These are phyloP conservation scores for Grosmannia serpens DNA, from an alignment of 2,329 filamentous ascomycete species.

Conservation along the genomic window DNA sequence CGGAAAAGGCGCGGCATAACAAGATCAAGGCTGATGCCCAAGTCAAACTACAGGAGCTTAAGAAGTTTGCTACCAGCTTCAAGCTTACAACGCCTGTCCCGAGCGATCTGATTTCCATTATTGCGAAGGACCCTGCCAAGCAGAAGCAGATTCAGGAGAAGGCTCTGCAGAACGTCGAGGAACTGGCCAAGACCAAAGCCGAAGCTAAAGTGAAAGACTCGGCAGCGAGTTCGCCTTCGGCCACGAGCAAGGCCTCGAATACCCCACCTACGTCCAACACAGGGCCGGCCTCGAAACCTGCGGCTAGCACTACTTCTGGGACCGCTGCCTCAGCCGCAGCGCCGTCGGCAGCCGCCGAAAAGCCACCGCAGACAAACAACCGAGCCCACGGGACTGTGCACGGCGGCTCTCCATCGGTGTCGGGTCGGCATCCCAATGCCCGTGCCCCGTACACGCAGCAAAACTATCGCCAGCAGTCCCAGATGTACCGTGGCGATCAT, in stretches of 20 bases:
- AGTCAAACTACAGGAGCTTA: conserved; percentile 84
- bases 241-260: background rate
- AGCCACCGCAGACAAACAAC: background rate
- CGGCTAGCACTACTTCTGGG: background rate
- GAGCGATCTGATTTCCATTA: conserved; percentile 80
- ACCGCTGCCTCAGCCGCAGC: conserved; percentile 3
- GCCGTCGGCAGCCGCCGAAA: background rate
- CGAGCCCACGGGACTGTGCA: conserved; percentile 6
- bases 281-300: background rate
- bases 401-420: conserved; percentile 14
- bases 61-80: conserved; percentile 89
- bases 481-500: conserved; percentile 37
- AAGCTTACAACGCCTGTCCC: conserved; percentile 91
- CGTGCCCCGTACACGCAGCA: conserved; percentile 39
- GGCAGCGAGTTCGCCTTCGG: conserved; percentile 14
- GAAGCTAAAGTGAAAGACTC: conserved; percentile 41
- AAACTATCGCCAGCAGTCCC: conserved; percentile 32
- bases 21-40: conserved; percentile 69
- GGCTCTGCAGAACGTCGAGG: conserved; percentile 64
- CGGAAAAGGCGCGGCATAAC: conserved; percentile 42
- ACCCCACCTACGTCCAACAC: background rate
- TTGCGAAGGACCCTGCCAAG: conserved; percentile 92
- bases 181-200: conserved; percentile 37
- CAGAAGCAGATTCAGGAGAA: conserved; percentile 89
- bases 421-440: conserved; percentile 33